Evolutionary conservation across 345 rosid genomes (phyloP), one percentile per base, ranked within the genome.

Genomic region (Physaria fendleri): DNA sequence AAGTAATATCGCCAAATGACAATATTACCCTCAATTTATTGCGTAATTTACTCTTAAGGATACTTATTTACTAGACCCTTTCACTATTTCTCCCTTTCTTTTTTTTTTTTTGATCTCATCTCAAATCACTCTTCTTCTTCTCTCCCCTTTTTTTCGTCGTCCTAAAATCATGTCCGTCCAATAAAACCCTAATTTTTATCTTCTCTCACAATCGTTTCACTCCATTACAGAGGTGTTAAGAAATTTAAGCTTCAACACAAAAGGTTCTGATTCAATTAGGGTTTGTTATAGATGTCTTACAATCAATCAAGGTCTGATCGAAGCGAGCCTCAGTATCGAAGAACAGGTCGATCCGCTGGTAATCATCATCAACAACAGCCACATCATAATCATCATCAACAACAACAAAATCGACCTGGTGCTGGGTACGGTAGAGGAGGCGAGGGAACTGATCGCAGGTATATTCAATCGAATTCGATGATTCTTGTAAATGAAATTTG

Each of bases 231-330:
- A 40, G 43, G 33, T 40, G 52, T 34, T n/a, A n/a, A 63, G 56
- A 50, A 56, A n/a, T n/a, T 50, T 38, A 56, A 70, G 69, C 69
- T 70, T 70, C 29, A 32, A 12, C 29, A 32, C 9, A 51, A 43
- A 34, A 14, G 18, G 48, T 41, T 58, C 12, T 58, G 58, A 54
- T n/a, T n/a, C n/a, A n/a, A n/a, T 67, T 62, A 41, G 79, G 77
- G 72, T 28, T 71, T 39, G 61, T 80, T 59, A 82, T 79, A 54
- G 84, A 94, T 94, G 99, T 90, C 99, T 88, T 81, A 79, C 95
- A 87, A 87, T 82, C 99, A 87, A 87, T 45, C 94, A 41, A 76
- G 95, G 87, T 44, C 91, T 58, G 95, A 87, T 41, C 83, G 78
- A 83, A 82, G 69, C 80, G 92, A 82, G 51, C 27, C 78, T 40